A percentile compares a stretch with the other conserved stretches of the same genome.
Evolutionary conservation across 768 basidiomycete species (phyloP).

Genomic region (Kwoniella heveanensis): DNA sequence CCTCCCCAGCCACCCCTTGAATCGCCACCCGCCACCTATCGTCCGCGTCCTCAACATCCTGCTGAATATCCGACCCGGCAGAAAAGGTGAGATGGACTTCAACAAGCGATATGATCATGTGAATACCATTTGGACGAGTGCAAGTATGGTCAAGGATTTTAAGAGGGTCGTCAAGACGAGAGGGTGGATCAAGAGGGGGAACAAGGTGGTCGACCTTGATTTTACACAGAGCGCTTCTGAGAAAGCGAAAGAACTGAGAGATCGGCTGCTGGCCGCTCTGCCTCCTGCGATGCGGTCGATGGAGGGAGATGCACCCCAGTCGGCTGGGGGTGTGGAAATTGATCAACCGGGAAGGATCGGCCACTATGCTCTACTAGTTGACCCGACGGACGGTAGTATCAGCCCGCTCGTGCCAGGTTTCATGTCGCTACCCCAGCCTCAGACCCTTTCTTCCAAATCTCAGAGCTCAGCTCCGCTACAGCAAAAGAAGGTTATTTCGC

Average conservation of each 20-base stretch:
- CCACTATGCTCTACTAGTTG: slow-evolving; percentile 18
- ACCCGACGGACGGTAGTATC: slow-evolving; percentile 11
- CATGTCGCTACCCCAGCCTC: not conserved
- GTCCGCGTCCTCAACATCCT: slow-evolving; percentile 10
- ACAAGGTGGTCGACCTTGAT: slow-evolving; percentile 21
- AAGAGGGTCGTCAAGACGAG: slow-evolving; percentile 16
- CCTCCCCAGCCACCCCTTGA: slow-evolving; percentile 8
- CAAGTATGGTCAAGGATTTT: slow-evolving; percentile 18
- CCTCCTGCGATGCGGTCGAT: not conserved
- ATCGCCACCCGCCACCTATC: slow-evolving; percentile 25
- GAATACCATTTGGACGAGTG: slow-evolving; percentile 24
- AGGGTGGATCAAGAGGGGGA: slow-evolving; percentile 18
- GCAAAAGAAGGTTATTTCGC: not conserved
- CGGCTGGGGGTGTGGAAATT: not conserved
- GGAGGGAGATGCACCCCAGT: not conserved
- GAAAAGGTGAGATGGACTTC: slow-evolving; percentile 13
- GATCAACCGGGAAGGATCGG: not conserved
- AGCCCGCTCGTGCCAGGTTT: not conserved
- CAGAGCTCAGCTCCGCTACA: not conserved
- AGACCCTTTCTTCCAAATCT: not conserved
- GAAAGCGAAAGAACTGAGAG: slow-evolving; percentile 8
- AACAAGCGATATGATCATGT: slow-evolving; percentile 7
- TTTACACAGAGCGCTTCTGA: slow-evolving; percentile 16
- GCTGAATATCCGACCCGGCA: slow-evolving; percentile 9
- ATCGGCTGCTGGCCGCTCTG: slow-evolving; percentile 7